Conservation (phyloP, 2,329 filamentous ascomycete species). For the Podosphaera aphanis region DNA sequence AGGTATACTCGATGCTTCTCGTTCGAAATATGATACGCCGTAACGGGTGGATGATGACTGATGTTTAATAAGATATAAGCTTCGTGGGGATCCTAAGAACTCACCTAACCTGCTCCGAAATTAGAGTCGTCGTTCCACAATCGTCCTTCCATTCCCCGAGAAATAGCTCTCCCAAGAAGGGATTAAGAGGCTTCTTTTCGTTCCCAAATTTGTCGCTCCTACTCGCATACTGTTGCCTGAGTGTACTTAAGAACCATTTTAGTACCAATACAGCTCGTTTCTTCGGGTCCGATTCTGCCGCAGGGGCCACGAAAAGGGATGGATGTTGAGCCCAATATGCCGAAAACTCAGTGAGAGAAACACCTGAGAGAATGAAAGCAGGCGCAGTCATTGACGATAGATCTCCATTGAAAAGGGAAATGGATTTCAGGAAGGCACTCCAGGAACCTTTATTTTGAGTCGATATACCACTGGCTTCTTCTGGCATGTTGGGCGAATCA, state of each 20-base stretch:
- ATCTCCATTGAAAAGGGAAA: conserved; percentile 64
- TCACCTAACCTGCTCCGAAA: conserved; percentile 81
- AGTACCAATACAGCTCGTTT: conserved; percentile 73
- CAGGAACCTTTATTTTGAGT: conserved; percentile 15
- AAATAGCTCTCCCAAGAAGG: conserved; percentile 87
- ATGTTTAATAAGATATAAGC: neutral
- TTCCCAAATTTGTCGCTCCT: conserved; percentile 61
- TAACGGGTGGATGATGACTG: conserved; percentile 80
- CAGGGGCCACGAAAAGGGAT: conserved; percentile 56
- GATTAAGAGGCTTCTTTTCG: conserved; percentile 95
- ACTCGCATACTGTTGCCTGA: conserved; percentile 58
- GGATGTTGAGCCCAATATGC: conserved; percentile 69
- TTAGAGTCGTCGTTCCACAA: conserved; percentile 58
- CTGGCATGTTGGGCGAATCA: conserved; percentile 7
- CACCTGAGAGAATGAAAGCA: conserved; percentile 60
- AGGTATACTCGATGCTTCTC: conserved; percentile 53
- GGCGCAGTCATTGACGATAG: conserved; percentile 60
- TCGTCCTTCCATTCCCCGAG: conserved; percentile 73
- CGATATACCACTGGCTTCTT: conserved; percentile 14
- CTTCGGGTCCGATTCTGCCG: conserved; percentile 52
- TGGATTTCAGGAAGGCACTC: conserved; percentile 26
- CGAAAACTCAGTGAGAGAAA: conserved; percentile 58
- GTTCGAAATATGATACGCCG: conserved; percentile 84
- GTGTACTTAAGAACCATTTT: conserved; percentile 84
- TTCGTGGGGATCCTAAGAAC: conserved; percentile 2